These are phyloP conservation scores for Aureobasidium sp. DNA, from an alignment of 2,329 filamentous ascomycete genomes.

Conservation along the genomic window DNA sequence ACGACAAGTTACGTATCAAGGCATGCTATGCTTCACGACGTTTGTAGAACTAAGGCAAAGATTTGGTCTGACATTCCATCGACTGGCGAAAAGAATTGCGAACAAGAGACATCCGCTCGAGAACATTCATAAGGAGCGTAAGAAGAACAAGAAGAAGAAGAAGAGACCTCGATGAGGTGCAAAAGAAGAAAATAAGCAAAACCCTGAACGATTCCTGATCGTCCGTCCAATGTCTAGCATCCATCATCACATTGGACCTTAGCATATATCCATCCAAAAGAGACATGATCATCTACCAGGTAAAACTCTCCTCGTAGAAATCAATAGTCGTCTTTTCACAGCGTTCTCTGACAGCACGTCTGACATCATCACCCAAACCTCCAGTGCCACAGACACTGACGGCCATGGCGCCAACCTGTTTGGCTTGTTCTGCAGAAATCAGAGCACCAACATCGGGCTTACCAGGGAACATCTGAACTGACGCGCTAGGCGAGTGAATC, in stretches of 20 bases:
- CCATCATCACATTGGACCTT: background rate
- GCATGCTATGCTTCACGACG: background rate
- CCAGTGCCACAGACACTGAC: conserved; percentile 75
- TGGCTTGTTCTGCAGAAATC: conserved; percentile 71
- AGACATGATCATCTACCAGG: conserved; percentile 37
- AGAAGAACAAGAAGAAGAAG: conserved; percentile 3
- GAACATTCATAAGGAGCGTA: conserved; percentile 3
- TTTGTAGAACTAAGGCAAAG: background rate
- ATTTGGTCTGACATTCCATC: background rate
- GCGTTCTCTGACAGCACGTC: conserved; percentile 55
- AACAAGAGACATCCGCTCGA: background rate
- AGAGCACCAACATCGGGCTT: conserved; percentile 74
- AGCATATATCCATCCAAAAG: background rate
- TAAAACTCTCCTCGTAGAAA: conserved; percentile 73
- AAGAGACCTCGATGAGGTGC: background rate
- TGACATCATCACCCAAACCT: conserved; percentile 65
- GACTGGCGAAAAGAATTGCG: background rate
- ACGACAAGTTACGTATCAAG: background rate
- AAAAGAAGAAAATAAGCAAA: background rate
- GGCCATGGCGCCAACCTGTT: conserved; percentile 79
- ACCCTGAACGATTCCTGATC: background rate
- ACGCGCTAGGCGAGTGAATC: conserved; percentile 65
- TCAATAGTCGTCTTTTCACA: conserved; percentile 61
- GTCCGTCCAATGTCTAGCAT: conserved; percentile 1
- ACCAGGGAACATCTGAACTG: conserved; percentile 87